Percentiles rank a stretch among this genome's conserved stretches.
Conservation (phyloP, 2,329 filamentous ascomycete genomes). For the Neonectria hederae region DNA sequence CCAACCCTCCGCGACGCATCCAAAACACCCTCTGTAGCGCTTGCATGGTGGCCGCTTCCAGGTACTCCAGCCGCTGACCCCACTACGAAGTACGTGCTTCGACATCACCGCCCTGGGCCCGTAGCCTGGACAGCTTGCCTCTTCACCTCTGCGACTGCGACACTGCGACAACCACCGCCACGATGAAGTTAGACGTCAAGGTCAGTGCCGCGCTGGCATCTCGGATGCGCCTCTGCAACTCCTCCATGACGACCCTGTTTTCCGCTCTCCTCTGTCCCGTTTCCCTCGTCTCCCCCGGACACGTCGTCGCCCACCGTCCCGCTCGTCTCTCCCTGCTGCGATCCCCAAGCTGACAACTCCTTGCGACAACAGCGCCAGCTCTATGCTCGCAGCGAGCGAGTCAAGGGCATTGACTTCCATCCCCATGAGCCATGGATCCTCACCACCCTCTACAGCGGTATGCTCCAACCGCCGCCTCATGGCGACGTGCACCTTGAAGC, state of each 20-base stretch:
- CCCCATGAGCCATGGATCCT: slow-evolving; percentile 96
- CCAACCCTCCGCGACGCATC: slow-evolving; percentile 9
- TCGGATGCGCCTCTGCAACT: slow-evolving; percentile 1
- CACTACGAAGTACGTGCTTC: slow-evolving; percentile 35
- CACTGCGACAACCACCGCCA: slow-evolving; percentile 41
- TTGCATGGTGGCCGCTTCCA: slow-evolving; percentile 40
- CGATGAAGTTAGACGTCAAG: slow-evolving; percentile 56
- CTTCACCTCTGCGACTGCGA: slow-evolving; percentile 42
- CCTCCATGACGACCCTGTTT: not conserved
- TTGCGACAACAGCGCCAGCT: slow-evolving; percentile 54
- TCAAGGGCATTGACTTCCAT: slow-evolving; percentile 98
- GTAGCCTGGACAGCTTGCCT: slow-evolving; percentile 42
- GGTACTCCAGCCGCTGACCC: slow-evolving; percentile 41
- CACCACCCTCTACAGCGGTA: slow-evolving; percentile 95
- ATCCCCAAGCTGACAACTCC: slow-evolving; percentile 38
- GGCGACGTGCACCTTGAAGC: slow-evolving; percentile 1
- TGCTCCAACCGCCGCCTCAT: slow-evolving; percentile 38
- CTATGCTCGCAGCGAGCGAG: slow-evolving; percentile 87
- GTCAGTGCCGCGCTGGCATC: slow-evolving; percentile 40
- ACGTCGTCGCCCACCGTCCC: slow-evolving; percentile 2
- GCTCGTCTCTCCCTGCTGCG: slow-evolving; percentile 17
- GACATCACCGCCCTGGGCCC: slow-evolving; percentile 42
- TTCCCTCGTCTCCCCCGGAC: not conserved
- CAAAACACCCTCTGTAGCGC: slow-evolving; percentile 24
- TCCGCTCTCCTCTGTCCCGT: not conserved